Evolutionary conservation across 1,139 yeast species (phyloP), one percentile per base, ranked within the genome.

Genomic region (Saccharomyces pastorianus): DNA sequence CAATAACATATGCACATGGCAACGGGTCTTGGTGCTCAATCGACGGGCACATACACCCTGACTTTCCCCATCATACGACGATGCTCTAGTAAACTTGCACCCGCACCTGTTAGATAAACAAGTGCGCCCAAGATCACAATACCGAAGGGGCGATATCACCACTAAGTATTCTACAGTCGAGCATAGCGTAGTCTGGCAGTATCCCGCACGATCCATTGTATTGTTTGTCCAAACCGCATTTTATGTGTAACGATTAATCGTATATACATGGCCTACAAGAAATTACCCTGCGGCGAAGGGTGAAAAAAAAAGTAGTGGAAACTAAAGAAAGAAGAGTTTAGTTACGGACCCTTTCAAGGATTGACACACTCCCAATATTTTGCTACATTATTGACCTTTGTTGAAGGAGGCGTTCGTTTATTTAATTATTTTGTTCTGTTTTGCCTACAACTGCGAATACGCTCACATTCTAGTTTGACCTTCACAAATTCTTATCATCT

Each of bases 241-340:
- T 6, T 20, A 20, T 17, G 2, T 38, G 11, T 13, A 13, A 9
- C 20, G 42, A 7, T 3, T 8, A 13, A 4, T 14, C 8, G 13
- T 17, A 20, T 7, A 38, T 38, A 20, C 11, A 38, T 38, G n/a
- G 13, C n/a, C n/a, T 20, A 4, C 23, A 11, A 5, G 20, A 5
- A 38, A 38, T 38, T 38, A 38, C 44, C 44, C 44, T 38, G 44
- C 44, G 13, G 44, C 20, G 44, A 38, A 38, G 44, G 44, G 44
- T 38, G 44, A 38, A 38, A 38, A 38, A 38, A 38, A 38, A 20
- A 20, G 8, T 20, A 38, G 13, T 38, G 44, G 20, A 38, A 38
- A 38, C 4, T 38, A 4, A 13, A 38, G n/a, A 11, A 17, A 11
- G 25, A 38, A 20, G 25, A 20, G 9, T 11, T 11, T 38, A 20